A percentile compares a stretch with the other conserved stretches of the same genome.
These are phyloP conservation scores for Ophiostoma sp. DNA, from an alignment of 2,329 filamentous ascomycete genomes.

Conservation along the genomic window DNA sequence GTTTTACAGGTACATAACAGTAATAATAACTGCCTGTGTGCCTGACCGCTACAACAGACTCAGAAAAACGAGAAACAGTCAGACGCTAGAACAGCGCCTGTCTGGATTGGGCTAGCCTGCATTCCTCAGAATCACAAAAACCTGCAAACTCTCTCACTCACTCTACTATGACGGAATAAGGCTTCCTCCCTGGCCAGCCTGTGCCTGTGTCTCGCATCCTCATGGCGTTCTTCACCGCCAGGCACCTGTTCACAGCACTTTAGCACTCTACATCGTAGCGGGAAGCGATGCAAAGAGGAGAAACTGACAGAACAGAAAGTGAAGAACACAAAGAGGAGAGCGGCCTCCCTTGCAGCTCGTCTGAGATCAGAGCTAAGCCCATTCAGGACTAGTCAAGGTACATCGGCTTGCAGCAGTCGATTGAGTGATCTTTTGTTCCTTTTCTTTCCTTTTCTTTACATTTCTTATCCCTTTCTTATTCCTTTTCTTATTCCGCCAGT, in stretches of 20 bases:
- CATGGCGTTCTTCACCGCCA: conserved; percentile 23
- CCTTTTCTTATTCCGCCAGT: background rate
- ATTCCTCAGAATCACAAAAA: background rate
- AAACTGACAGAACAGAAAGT: background rate
- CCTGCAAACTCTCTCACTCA: background rate
- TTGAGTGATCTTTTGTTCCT: background rate
- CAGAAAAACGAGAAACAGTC: background rate
- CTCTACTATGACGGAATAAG: background rate
- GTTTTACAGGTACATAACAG: too few species aligned
- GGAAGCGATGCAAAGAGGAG: background rate
- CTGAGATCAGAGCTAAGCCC: background rate
- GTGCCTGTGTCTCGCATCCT: conserved; percentile 20
- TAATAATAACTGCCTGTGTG: background rate
- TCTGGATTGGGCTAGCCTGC: background rate
- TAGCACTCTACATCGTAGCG: background rate
- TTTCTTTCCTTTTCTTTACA: background rate
- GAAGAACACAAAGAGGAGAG: background rate
- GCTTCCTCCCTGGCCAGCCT: conserved; percentile 1
- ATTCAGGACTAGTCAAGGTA: background rate
- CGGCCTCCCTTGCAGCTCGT: conserved; percentile 9
- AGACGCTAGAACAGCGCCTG: background rate
- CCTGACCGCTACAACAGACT: background rate
- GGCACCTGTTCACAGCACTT: background rate
- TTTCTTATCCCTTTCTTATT: background rate
- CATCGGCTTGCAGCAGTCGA: background rate